A percentile compares a stretch with the other conserved stretches of the same genome.
phyloP scores from a whole-genome alignment of 2,329 filamentous ascomycete genomes.

The Botrytis elliptica region DNA sequence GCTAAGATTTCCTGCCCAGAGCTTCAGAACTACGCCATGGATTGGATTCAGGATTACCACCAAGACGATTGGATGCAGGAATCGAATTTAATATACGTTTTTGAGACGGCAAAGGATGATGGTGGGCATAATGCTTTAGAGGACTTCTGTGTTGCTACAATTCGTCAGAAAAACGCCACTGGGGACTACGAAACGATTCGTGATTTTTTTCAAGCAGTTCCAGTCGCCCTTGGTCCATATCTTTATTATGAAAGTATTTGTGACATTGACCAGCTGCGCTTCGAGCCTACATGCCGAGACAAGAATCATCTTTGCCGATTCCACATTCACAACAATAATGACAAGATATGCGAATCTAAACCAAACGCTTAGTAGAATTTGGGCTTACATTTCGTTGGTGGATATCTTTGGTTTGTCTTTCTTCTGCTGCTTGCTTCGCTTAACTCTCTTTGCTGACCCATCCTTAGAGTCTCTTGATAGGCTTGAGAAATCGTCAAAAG shows the following conservation, averaged over 20 bases:
- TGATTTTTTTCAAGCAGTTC: not conserved
- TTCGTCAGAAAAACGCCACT: not conserved
- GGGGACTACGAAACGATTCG: no score
- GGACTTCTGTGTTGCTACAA: not conserved
- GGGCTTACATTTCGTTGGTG: no score
- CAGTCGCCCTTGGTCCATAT: not conserved
- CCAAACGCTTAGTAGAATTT: not conserved
- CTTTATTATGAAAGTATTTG: not conserved
- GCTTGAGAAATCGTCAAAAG: not conserved
- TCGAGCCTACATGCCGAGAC: not conserved
- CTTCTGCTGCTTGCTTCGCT: not conserved
- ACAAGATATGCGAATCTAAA: not conserved
- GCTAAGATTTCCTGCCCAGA: not conserved
- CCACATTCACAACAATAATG: not conserved
- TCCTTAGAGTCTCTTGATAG: not conserved
- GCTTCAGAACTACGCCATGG: slow-evolving; percentile 5
- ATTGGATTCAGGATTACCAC: not conserved
- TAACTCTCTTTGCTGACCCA: not conserved
- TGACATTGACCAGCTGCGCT: not conserved
- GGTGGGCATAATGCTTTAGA: not conserved
- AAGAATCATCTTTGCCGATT: not conserved
- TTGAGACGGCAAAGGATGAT: not conserved
- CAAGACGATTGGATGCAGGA: not conserved
- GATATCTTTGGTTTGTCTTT: not conserved
- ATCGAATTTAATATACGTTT: not conserved